These are phyloP conservation scores for Ramaria rubella DNA, from an alignment of 768 basidiomycete species.

Conservation along the genomic window DNA sequence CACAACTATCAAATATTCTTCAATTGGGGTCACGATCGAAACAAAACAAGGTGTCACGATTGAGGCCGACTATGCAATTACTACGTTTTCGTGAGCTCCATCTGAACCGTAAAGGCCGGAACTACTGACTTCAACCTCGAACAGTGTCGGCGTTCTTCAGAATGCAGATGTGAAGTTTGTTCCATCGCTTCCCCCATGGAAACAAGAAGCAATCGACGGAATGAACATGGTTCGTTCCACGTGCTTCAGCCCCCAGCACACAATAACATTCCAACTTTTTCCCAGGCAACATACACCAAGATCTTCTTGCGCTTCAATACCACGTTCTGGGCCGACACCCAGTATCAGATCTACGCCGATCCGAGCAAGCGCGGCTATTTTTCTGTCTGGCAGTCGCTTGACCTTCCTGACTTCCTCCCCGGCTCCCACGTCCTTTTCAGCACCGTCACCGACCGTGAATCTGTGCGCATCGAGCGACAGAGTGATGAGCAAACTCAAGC, in stretches of 20 bases:
- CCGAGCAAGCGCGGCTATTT: constrained; percentile 46
- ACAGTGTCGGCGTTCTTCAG: constrained; percentile 11
- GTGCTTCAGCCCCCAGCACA: background rate
- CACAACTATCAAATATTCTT: constrained; percentile 1
- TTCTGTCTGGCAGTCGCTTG: constrained; percentile 62
- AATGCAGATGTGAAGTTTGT: constrained; percentile 6
- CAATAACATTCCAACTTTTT: background rate
- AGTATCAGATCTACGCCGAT: constrained; percentile 8
- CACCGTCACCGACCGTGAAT: constrained; percentile 52
- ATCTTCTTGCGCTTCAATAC: constrained; percentile 9
- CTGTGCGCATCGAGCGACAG: constrained; percentile 51
- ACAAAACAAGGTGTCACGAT: constrained; percentile 1
- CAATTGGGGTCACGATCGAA: constrained; percentile 7
- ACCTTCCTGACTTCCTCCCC: constrained; percentile 50
- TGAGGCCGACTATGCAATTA: constrained; percentile 9
- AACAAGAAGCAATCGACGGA: constrained; percentile 12
- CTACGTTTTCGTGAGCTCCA: constrained; percentile 7
- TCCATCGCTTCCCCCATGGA: constrained; percentile 8
- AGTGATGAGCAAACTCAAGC: constrained; percentile 38
- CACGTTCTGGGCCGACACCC: constrained; percentile 10
- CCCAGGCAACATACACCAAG: constrained; percentile 11
- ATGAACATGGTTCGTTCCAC: constrained; percentile 10
- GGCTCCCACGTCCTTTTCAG: constrained; percentile 53
- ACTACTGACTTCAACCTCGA: background rate
- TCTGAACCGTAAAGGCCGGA: background rate